phyloP scores from a whole-genome alignment of 768 basidiomycete species.

The Pleurotus tuoliensis region DNA sequence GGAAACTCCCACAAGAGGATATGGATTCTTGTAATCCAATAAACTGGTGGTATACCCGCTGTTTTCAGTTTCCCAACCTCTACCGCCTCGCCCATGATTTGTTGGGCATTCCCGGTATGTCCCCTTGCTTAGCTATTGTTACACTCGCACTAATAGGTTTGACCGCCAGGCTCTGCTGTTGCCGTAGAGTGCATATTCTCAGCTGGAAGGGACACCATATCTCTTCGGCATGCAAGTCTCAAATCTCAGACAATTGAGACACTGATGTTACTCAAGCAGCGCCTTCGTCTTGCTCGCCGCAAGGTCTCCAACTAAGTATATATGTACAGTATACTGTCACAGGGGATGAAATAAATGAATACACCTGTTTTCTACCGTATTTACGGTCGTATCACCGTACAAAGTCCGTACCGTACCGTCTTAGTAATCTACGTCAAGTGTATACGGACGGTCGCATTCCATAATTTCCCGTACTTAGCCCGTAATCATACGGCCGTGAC shows the following conservation, averaged over 20 bases:
- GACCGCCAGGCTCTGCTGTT: constrained; percentile 26
- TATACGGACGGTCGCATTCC: not conserved
- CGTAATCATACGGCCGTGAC: constrained; percentile 8
- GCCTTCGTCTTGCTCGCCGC: not conserved
- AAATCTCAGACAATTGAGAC: constrained; percentile 22
- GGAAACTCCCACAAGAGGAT: too few relatives aligned
- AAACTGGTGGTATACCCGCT: too few relatives aligned
- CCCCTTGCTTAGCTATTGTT: constrained; percentile 10
- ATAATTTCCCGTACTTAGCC: not conserved
- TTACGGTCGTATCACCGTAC: not conserved
- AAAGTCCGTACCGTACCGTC: constrained; percentile 5
- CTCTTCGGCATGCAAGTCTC: constrained; percentile 25
- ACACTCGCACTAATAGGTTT: not conserved
- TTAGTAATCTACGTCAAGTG: not conserved
- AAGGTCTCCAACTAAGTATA: not conserved
- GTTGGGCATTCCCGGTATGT: not conserved
- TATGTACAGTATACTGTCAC: too few relatives aligned
- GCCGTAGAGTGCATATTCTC: constrained; percentile 29
- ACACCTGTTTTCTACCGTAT: not conserved
- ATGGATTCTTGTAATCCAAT: too few relatives aligned
- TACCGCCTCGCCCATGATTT: not conserved
- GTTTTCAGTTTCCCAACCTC: too few relatives aligned
- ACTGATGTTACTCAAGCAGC: constrained; percentile 26
- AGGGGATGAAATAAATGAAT: too few relatives aligned
- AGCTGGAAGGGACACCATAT: constrained; percentile 27